Percentiles rank a stretch among this genome's conserved stretches.
Evolutionary conservation across 1,139 yeast species (phyloP).

Genomic region (Kodamaea derodonti): DNA sequence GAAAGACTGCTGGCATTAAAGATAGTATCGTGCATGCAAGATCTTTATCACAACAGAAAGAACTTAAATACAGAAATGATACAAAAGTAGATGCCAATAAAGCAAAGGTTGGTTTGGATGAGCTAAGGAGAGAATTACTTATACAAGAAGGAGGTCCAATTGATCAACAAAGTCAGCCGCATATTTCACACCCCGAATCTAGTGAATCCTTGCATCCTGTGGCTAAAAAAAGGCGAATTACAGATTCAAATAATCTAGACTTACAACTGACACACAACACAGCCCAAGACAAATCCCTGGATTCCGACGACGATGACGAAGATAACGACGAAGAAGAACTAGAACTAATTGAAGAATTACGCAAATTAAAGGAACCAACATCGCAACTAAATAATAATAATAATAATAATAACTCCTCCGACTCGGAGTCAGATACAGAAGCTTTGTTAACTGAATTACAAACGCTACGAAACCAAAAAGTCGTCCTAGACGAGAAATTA

Average conservation of each 20-base stretch:
- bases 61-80: conserved; percentile 55
- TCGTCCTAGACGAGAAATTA: neutral
- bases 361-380: conserved; percentile 8
- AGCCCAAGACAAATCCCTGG: too few relatives aligned
- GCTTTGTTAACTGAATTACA: conserved; percentile 51
- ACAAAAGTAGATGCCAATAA: conserved; percentile 14
- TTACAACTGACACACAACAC: too few relatives aligned
- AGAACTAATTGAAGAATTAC: conserved; percentile 11
- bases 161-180: conserved; percentile 2
- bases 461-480: conserved; percentile 44
- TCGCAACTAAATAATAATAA: conserved; percentile 8
- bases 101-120: conserved; percentile 12
- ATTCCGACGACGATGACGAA: too few relatives aligned
- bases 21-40: conserved; percentile 63
- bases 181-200: too few relatives aligned
- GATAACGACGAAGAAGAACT: too few relatives aligned
- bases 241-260: too few relatives aligned
- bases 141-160: conserved; percentile 20
- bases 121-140: conserved; percentile 20
- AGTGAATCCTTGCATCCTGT: too few relatives aligned
- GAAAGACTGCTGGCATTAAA: conserved; percentile 44
- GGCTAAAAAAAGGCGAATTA: too few relatives aligned
- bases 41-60: conserved; percentile 65
- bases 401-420: conserved; percentile 7
- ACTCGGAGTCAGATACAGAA: conserved; percentile 30